Base-by-base conservation (phyloP, 192 early-diverging fungal genomes). In the Rhizophagus clarus region DNA sequence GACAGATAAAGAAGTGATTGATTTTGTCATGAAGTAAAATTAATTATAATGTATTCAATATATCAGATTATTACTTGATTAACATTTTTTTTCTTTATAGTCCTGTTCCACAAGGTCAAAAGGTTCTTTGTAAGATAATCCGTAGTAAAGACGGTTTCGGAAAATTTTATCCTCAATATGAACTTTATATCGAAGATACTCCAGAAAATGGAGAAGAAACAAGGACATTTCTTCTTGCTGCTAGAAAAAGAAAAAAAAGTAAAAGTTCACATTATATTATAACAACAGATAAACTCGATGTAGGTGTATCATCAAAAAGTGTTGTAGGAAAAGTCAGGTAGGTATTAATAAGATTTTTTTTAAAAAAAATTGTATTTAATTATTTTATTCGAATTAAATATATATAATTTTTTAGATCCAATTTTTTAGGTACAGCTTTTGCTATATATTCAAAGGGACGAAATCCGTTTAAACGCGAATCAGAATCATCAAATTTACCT, bases 401-500 rank as follows among this genome's bases (percentile, higher is more conserved):
- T 70, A 80, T n/a, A 31, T 71, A 75, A 3, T 72, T 76, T 28
- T n/a, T 76, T 72, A 91, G 93, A 70, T 94, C 95, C 8, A 97
- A 97, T 80, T 94, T 96, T 31, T 71, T 96, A 49, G 97, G 96
- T 12, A 96, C 95, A 3, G 90, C 88, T 28, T 98, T 95, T 85
- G 83, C 87, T 20, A 90, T 97, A 10, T 92, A 94, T 81, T 92
- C 90, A 22, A 86, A 88, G 68, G 90, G 87, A 0, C 64, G 82
- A 42, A 85, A 84, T 72, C 88, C 87, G 4, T 80, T 80, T 56
- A 86, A 81, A 49, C 61, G 73, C 42, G 74, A 75, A 40, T 77
- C 83, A 70, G 64, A 85, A 24, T 68, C 63, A 34, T 66, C 49
- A 14, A 47, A 81, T 61, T n/a, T 86, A 10, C 86, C 86, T 24